Conservation (phyloP, 2,329 filamentous ascomycete genomes). For the Ascocoryne sarcoides region DNA sequence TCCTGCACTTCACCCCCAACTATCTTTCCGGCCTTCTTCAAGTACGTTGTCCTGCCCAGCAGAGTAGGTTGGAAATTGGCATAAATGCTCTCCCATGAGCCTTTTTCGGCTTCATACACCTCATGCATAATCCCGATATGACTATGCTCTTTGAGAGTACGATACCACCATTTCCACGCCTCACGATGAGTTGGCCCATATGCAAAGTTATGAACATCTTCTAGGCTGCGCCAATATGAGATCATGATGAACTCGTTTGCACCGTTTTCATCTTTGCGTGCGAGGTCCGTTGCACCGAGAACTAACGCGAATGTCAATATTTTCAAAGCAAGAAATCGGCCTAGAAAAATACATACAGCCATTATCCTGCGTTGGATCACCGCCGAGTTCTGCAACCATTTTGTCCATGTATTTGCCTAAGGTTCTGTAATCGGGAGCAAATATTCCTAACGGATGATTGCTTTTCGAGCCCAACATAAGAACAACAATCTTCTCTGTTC, state of each 20-base stretch:
- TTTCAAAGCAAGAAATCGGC: background rate
- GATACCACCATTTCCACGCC: constrained; percentile 71
- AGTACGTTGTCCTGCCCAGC: constrained; percentile 13
- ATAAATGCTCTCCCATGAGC: constrained; percentile 15
- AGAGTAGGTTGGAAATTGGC: constrained; percentile 16
- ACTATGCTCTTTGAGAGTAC: constrained; percentile 8
- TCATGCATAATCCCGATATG: constrained; percentile 20
- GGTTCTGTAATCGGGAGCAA: constrained; percentile 11
- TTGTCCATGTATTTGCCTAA: constrained; percentile 5
- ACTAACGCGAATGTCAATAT: constrained; percentile 1
- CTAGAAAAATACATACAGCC: constrained; percentile 10
- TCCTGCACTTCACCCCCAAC: constrained; percentile 12
- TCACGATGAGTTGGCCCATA: constrained; percentile 64
- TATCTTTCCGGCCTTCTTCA: constrained; percentile 15
- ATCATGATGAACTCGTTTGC: constrained; percentile 12
- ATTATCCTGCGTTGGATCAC: constrained; percentile 7
- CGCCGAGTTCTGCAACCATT: constrained; percentile 14
- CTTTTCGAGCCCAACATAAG: constrained; percentile 15
- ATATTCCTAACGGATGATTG: constrained; percentile 16
- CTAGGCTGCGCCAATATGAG: constrained; percentile 14
- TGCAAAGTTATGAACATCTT: constrained; percentile 15
- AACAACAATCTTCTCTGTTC: constrained; percentile 13
- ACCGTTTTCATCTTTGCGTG: constrained; percentile 11
- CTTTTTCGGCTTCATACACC: constrained; percentile 13
- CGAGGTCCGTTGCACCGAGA: constrained; percentile 11